phyloP scores from a whole-genome alignment of 345 rosid species.

The Arabis alpina region DNA sequence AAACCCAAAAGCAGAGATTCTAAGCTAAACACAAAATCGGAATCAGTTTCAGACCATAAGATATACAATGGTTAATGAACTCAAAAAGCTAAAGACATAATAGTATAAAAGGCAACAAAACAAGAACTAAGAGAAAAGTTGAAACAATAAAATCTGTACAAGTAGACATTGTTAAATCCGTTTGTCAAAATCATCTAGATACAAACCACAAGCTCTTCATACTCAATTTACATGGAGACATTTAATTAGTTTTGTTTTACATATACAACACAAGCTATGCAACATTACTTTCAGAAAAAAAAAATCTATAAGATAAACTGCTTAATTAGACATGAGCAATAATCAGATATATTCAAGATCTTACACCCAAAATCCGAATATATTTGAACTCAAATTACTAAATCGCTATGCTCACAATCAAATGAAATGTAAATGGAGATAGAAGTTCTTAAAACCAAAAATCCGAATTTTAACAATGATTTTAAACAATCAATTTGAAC shows the following conservation, averaged over 20 bases:
- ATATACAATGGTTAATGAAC: not conserved
- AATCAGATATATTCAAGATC: not conserved
- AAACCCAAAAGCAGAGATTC: not conserved
- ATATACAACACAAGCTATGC: not conserved
- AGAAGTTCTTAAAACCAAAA: not conserved
- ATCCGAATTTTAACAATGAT: not conserved
- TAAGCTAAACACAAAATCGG: not conserved
- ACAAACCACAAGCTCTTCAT: not conserved
- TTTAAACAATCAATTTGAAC: conserved; percentile 13
- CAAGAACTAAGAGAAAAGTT: conserved; percentile 4
- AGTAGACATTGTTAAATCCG: not conserved
- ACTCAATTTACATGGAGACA: not conserved
- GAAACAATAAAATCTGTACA: not conserved
- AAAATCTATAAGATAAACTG: not conserved
- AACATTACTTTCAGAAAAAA: not conserved
- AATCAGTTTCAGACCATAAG: not conserved
- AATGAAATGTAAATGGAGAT: no score
- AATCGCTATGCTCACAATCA: no score
- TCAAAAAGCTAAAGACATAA: not conserved
- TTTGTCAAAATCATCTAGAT: not conserved
- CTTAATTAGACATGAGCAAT: not conserved
- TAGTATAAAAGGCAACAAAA: not conserved
- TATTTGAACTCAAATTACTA: no score
- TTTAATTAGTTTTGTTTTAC: not conserved
- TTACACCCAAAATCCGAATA: not conserved